Evolutionary conservation across 2,329 filamentous ascomycete species (phyloP).

Genomic region (Colletotrichum aenigma): DNA sequence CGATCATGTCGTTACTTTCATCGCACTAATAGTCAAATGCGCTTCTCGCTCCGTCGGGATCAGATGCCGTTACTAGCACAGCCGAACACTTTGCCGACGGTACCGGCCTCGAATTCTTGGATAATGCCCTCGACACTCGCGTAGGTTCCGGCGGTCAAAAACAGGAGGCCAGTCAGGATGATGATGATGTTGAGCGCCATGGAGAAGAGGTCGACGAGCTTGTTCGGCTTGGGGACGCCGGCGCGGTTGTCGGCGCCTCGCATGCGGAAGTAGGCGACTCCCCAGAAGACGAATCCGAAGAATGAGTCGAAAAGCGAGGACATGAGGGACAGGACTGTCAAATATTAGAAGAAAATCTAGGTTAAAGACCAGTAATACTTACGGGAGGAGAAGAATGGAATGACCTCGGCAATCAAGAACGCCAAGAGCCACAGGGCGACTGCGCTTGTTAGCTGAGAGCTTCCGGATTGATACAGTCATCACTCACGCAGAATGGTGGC

Average conservation of each 20-base stretch:
- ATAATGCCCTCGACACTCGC: slow-evolving; percentile 77
- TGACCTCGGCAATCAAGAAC: slow-evolving; percentile 90
- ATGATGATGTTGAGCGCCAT: slow-evolving; percentile 74
- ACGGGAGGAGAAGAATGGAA: slow-evolving; percentile 88
- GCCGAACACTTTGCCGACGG: slow-evolving; percentile 75
- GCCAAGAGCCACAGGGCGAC: slow-evolving; percentile 81
- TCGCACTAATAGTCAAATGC: not conserved
- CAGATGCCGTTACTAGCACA: slow-evolving; percentile 67
- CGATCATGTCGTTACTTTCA: not conserved
- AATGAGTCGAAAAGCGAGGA: slow-evolving; percentile 91
- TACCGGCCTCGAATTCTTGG: slow-evolving; percentile 68
- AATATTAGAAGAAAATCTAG: slow-evolving; percentile 32
- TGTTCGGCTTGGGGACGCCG: slow-evolving; percentile 56
- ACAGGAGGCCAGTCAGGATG: slow-evolving; percentile 78
- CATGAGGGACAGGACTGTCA: slow-evolving; percentile 70
- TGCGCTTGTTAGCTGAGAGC: slow-evolving; percentile 23
- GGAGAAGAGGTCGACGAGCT: slow-evolving; percentile 54
- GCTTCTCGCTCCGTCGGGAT: not conserved
- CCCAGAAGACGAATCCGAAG: slow-evolving; percentile 97
- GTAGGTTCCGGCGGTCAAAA: slow-evolving; percentile 84
- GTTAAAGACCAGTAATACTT: slow-evolving; percentile 28
- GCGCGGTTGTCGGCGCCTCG: slow-evolving; percentile 65
- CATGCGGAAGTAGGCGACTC: slow-evolving; percentile 80
- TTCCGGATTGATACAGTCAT: not conserved
- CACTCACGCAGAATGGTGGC: slow-evolving; percentile 67